Conservation (phyloP, 2,329 filamentous ascomycete species). For the Trichoderma aggressivum region DNA sequence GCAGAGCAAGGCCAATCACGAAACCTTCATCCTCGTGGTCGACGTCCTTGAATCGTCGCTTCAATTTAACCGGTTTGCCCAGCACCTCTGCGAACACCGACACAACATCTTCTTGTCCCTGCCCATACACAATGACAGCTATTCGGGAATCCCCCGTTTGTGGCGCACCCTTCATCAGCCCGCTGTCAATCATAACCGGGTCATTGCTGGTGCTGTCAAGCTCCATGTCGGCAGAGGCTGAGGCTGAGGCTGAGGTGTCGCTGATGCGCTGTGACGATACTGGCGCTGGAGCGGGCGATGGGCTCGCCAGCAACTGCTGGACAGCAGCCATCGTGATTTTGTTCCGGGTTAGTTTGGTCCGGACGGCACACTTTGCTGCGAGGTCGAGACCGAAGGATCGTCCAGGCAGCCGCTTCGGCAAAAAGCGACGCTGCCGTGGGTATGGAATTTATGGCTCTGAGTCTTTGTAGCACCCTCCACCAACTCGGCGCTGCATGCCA, state of each 20-base stretch:
- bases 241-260: slow-evolving; percentile 25
- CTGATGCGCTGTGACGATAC: slow-evolving; percentile 26
- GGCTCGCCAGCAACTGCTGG: slow-evolving; percentile 36
- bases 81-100: slow-evolving; percentile 74
- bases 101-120: slow-evolving; percentile 70
- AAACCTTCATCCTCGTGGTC: slow-evolving; percentile 54
- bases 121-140: slow-evolving; percentile 65
- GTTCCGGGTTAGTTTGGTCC: not conserved
- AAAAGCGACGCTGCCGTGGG: slow-evolving; percentile 7
- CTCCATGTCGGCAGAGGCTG: slow-evolving; percentile 29
- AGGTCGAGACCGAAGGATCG: not conserved
- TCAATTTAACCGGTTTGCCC: slow-evolving; percentile 66
- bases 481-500: slow-evolving; percentile 13
- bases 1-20: slow-evolving; percentile 64
- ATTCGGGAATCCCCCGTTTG: slow-evolving; percentile 55
- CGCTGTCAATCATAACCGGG: slow-evolving; percentile 35
- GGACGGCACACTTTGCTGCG: not conserved
- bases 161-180: slow-evolving; percentile 44
- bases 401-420: not conserved
- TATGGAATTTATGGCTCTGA: not conserved
- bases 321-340: slow-evolving; percentile 36
- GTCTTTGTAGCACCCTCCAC: not conserved
- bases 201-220: slow-evolving; percentile 36
- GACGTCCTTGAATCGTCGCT: slow-evolving; percentile 53
- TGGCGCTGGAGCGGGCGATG: slow-evolving; percentile 32